phyloP scores from a whole-genome alignment of 345 rosid genomes.

The Lepidium africanum region DNA sequence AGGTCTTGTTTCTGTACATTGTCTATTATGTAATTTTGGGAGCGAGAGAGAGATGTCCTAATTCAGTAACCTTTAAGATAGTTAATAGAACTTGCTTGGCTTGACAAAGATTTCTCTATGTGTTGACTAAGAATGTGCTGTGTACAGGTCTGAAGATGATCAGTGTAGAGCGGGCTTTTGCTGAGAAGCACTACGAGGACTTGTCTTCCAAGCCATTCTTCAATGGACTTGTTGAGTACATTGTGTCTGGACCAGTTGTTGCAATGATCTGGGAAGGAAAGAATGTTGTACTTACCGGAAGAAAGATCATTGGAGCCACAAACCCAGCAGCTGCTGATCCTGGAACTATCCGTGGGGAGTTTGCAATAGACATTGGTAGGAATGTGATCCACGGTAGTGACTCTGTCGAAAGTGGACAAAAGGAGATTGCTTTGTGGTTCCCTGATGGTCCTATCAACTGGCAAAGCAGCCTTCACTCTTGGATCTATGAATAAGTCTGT shows the following conservation, averaged over 20 bases:
- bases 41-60: background rate
- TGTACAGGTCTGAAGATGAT: conserved; percentile 64
- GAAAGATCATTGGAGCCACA: conserved; percentile 95
- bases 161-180: conserved; percentile 65
- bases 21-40: background rate
- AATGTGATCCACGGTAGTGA: conserved; percentile 95
- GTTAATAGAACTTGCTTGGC: background rate
- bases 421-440: conserved; percentile 94
- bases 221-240: conserved; percentile 81
- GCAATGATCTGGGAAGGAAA: conserved; percentile 99
- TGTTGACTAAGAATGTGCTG: background rate
- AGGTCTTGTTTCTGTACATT: background rate
- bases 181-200: conserved; percentile 83
- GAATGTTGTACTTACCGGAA: conserved; percentile 70
- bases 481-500: conserved; percentile 68
- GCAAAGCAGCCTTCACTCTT: conserved; percentile 70
- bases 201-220: conserved; percentile 86
- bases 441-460: conserved; percentile 70
- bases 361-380: conserved; percentile 85
- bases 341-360: conserved; percentile 95
- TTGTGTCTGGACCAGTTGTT: conserved; percentile 87
- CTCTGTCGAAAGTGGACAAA: conserved; percentile 64
- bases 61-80: background rate
- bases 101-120: background rate
- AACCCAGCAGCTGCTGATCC: conserved; percentile 89